Base-by-base conservation (phyloP, 148 eudicot genomes). In the Rhododendron henanense region DNA sequence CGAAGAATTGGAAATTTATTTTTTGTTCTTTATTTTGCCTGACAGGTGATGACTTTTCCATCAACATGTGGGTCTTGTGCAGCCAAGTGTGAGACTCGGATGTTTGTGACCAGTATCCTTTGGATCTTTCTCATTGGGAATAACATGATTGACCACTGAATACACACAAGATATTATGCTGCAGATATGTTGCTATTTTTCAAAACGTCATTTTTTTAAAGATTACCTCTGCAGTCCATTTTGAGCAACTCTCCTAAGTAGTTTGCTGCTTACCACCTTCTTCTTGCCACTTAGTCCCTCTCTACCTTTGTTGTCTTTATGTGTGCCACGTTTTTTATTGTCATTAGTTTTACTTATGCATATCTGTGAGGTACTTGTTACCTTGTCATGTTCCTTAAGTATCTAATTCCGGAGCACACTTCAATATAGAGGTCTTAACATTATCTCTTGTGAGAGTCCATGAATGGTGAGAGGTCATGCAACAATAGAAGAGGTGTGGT, bases 21-120 rank as follows among this genome's bases (percentile, higher is more conserved):
- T 82, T 55, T n/a, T 11, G n/a, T n/a, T 4, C 39, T 39, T 81
- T 33, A 9, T 86, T 51, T 77, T 75, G 21, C 59, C 89, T 81
- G 86, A 79, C 90, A 97, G 99, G 99, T 97, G 86, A 97, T 97
- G 99, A 91, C 93, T 21, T 97, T 97, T 86, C 99, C 99, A 75
- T 84, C 98, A 79, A 97, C 98, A 67, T 97, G 99, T 88, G 98
- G 99, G 82, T 89, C 98, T 88, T 97, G 99, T 91, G 92, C 92
- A 63, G 81, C 86, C 41, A 90, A 75, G 74, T 94, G 98, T 81
- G 99, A 93, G 88, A 95, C 98, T 83, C 90, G 96, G 85, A 97
- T 97, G 99, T 97, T 92, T 84, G 90, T 95, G 74, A 97, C 98
- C 55, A 93, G 99, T 97, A 97, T 97, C 99, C 99, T 92, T 85